Base-by-base conservation (phyloP, 768 basidiomycete genomes). In the Tylopilus rubrobrunneus region DNA sequence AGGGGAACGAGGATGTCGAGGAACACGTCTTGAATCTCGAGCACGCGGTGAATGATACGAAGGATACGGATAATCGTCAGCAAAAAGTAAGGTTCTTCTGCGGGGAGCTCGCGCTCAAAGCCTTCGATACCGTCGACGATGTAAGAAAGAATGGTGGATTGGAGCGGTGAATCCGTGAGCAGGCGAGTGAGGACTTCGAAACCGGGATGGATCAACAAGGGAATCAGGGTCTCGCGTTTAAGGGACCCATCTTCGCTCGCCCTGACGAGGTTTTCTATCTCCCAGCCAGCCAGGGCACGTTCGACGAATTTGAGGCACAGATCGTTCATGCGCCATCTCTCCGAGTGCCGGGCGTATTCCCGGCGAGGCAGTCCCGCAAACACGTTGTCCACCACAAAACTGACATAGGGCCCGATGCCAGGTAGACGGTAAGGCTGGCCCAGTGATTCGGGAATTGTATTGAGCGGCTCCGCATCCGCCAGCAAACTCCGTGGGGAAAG, bases 381-480 rank as follows among this genome's bases (percentile, higher is more conserved):
- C 3, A 98, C 90, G 45, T 88, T 89, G 62, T 98, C 93, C 56
- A 96, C 73, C 51, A 95, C 87, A 65, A 96, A 98, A n/a, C 79
- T 74, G 11, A 85, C 77, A 70, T 89, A 96, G 0, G 93, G 92
- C 0, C 76, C 82, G 51, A 95, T 82, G 1, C 93, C 93, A 1
- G 88, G 85, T 15, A 84, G 69, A 21, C 93, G 83, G 59, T 92
- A 87, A 7, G 88, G 85, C 44, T 88, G 85, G 0, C 93, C 93
- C 5, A 95, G 73, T 40, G 74, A 75, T 52, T 95, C 87, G 2
- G 92, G 89, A 44, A 93, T 82, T 23, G 92, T 88, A 65, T 86
- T 84, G 47, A 84, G 68, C 2, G 86, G 71, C 47, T 84, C 84
- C 7, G 76, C 70, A 48, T 87, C 85, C 33, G 77, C 65, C 15